These are phyloP conservation scores for Gilbertella persicaria DNA, from an alignment of 371 early-diverging fungal species.

Conservation along the genomic window DNA sequence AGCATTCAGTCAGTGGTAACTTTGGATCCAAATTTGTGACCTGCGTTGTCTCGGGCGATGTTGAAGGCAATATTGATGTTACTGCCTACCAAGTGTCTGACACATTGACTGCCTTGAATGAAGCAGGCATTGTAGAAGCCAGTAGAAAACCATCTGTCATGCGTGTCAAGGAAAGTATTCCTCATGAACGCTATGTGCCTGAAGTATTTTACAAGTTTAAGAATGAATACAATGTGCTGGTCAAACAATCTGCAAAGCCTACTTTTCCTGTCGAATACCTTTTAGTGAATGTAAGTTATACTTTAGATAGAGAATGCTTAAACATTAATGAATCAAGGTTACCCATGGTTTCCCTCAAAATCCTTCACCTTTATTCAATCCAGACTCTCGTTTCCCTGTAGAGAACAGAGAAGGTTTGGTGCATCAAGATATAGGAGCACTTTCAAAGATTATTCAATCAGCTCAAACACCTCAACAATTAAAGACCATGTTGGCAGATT, in stretches of 20 bases:
- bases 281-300: conserved; percentile 82
- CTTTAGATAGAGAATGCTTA: neutral
- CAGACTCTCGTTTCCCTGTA: conserved; percentile 50
- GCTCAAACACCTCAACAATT: conserved; percentile 37
- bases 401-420: conserved; percentile 67
- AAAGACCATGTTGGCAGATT: conserved; percentile 68
- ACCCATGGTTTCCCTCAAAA: conserved; percentile 93
- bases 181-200: conserved; percentile 85
- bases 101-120: conserved; percentile 87
- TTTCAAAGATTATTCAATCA: conserved; percentile 57
- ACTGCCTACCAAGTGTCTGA: conserved; percentile 94
- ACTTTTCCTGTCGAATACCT: conserved; percentile 97
- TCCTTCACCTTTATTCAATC: conserved; percentile 75
- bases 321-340: conserved; percentile 47
- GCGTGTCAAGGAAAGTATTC: conserved; percentile 81
- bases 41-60: conserved; percentile 84
- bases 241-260: conserved; percentile 86
- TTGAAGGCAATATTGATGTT: conserved; percentile 85
- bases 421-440: conserved; percentile 36
- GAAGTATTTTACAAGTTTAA: conserved; percentile 95
- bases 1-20: conserved; percentile 73
- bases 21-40: conserved; percentile 95
- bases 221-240: conserved; percentile 90
- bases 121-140: conserved; percentile 91
- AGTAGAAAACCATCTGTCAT: conserved; percentile 86